These are phyloP conservation scores for Sphaerulina musiva DNA, from an alignment of 2,329 filamentous ascomycete genomes.

Conservation along the genomic window DNA sequence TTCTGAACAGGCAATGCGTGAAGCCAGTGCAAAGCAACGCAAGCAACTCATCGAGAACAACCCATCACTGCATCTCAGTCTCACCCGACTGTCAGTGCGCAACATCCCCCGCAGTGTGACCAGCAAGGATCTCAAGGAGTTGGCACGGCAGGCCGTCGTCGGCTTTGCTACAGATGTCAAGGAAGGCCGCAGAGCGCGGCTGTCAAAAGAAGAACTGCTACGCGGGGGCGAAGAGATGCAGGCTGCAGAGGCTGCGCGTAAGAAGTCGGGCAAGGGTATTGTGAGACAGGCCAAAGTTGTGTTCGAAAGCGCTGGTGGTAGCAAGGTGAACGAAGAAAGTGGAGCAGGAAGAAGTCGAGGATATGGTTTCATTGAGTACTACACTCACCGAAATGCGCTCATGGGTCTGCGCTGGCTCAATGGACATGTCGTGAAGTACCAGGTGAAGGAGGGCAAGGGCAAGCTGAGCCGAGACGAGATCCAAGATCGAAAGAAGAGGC, in stretches of 20 bases:
- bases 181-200: constrained; percentile 62
- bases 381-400: constrained; percentile 83
- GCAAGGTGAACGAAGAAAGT: constrained; percentile 69
- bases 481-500: constrained; percentile 74
- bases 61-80: constrained; percentile 76
- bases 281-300: constrained; percentile 92
- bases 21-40: constrained; percentile 78
- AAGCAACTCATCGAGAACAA: constrained; percentile 88
- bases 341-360: constrained; percentile 80
- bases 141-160: constrained; percentile 87
- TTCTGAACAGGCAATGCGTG: constrained; percentile 78
- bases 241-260: constrained; percentile 72
- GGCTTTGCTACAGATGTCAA: constrained; percentile 90
- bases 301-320: constrained; percentile 79
- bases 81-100: constrained; percentile 83
- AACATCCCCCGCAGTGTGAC: constrained; percentile 80
- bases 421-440: constrained; percentile 57
- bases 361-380: constrained; percentile 97
- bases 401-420: constrained; percentile 96
- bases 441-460: constrained; percentile 39
- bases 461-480: constrained; percentile 37
- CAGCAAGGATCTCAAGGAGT: constrained; percentile 81
- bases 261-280: constrained; percentile 74
- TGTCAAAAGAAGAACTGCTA: constrained; percentile 83
- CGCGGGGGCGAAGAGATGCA: constrained; percentile 75